Percentiles rank a stretch among this genome's conserved stretches.
These are phyloP conservation scores for Tremella yokohamensis DNA, from an alignment of 768 basidiomycete genomes.

Conservation along the genomic window DNA sequence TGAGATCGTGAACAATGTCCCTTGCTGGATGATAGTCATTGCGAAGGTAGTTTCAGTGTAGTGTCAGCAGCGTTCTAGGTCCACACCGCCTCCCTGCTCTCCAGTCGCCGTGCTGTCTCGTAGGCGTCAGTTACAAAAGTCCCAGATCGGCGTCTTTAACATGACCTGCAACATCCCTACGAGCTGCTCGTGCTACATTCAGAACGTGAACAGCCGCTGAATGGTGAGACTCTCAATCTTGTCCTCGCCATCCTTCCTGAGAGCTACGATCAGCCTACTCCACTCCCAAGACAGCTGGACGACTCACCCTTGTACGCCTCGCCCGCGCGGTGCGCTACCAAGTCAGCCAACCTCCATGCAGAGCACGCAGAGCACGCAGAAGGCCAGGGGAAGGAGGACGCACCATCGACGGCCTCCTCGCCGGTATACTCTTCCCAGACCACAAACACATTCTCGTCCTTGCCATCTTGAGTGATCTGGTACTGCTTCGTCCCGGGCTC, in stretches of 20 bases:
- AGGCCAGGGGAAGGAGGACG: not conserved
- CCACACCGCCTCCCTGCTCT: too few species aligned
- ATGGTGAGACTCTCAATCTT: not conserved
- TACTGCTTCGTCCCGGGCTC: slow-evolving; percentile 22
- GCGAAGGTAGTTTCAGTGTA: too few species aligned
- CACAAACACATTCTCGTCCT: slow-evolving; percentile 15
- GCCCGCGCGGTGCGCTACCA: not conserved
- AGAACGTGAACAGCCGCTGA: too few species aligned
- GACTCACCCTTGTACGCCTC: not conserved
- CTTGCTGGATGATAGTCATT: too few species aligned
- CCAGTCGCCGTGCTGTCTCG: too few species aligned
- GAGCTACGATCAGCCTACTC: not conserved
- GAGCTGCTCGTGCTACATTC: too few species aligned
- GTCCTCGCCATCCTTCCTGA: not conserved
- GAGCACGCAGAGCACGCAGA: not conserved
- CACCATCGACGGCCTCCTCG: not conserved
- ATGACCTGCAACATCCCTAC: too few species aligned
- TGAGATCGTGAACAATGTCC: too few species aligned
- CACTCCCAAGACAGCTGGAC: not conserved
- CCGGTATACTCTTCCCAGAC: slow-evolving; percentile 19
- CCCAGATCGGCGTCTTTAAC: too few species aligned
- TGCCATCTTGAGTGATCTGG: slow-evolving; percentile 13
- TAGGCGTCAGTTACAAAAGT: too few species aligned
- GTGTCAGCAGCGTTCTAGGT: too few species aligned
- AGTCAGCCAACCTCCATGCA: not conserved